phyloP scores from a whole-genome alignment of 345 rosid species.

The Balakata baccata region DNA sequence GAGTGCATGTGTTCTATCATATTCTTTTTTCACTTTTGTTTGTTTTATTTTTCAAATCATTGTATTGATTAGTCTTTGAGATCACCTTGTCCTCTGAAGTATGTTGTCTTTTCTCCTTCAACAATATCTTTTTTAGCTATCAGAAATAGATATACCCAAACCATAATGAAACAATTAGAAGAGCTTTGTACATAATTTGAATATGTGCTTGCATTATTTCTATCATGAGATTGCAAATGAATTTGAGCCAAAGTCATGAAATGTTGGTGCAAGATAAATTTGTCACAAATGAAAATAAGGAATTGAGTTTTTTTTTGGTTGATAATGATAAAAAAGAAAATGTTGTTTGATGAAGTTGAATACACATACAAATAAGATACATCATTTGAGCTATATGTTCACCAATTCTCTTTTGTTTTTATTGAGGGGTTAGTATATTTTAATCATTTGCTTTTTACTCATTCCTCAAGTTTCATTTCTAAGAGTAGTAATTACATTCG shows the following conservation, averaged over 20 bases:
- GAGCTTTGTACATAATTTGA: not conserved
- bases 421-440: not conserved
- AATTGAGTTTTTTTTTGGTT: not conserved
- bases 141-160: not conserved
- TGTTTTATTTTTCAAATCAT: not conserved
- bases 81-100: not conserved
- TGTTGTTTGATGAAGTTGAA: not conserved
- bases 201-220: not conserved
- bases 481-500: slow-evolving; percentile 17
- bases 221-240: not conserved
- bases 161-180: not conserved
- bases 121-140: not conserved
- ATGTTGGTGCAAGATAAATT: not conserved
- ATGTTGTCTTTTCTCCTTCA: not conserved
- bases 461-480: slow-evolving; percentile 1
- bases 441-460: not conserved
- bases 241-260: not conserved
- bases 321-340: not conserved
- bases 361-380: not conserved
- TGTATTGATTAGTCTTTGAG: not conserved
- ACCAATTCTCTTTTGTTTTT: not conserved
- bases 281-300: not conserved
- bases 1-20: not conserved
- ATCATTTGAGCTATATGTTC: not conserved
- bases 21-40: not conserved